These are phyloP conservation scores for Phytomonas sp. DNA, from an alignment of 208 protist species.

Conservation along the genomic window DNA sequence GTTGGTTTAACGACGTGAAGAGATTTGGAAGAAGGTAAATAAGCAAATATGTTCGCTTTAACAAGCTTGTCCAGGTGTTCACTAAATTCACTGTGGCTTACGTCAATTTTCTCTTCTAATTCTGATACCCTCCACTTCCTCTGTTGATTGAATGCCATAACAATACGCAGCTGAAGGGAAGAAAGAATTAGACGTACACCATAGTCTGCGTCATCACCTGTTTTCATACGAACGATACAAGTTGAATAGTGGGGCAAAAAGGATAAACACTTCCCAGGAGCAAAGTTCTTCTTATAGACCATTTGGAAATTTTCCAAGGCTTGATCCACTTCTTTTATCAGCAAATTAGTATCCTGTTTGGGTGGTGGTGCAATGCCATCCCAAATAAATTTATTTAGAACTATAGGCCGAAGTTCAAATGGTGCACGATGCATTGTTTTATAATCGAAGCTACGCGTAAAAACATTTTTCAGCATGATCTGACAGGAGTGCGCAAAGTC, in stretches of 20 bases:
- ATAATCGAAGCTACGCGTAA: neutral
- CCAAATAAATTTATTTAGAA: constrained; percentile 1
- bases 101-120: neutral
- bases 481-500: constrained; percentile 33
- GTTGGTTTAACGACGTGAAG: neutral
- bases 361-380: neutral
- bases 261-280: constrained; percentile 2
- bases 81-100: neutral
- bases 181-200: constrained; percentile 2
- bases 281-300: neutral
- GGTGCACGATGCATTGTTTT: neutral
- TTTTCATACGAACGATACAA: constrained; percentile 11
- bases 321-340: neutral
- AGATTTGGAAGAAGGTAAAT: constrained; percentile 1
- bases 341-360: neutral
- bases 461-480: constrained; percentile 32
- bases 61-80: constrained; percentile 2
- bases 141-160: constrained; percentile 11
- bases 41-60: neutral
- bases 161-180: constrained; percentile 3
- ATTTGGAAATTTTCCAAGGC: constrained; percentile 1
- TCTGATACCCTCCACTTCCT: neutral
- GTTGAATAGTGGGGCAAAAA: constrained; percentile 13
- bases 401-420: constrained; percentile 2
- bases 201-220: neutral